phyloP scores from a whole-genome alignment of 2,329 filamentous ascomycete genomes.

The Clonostachys chloroleuca region DNA sequence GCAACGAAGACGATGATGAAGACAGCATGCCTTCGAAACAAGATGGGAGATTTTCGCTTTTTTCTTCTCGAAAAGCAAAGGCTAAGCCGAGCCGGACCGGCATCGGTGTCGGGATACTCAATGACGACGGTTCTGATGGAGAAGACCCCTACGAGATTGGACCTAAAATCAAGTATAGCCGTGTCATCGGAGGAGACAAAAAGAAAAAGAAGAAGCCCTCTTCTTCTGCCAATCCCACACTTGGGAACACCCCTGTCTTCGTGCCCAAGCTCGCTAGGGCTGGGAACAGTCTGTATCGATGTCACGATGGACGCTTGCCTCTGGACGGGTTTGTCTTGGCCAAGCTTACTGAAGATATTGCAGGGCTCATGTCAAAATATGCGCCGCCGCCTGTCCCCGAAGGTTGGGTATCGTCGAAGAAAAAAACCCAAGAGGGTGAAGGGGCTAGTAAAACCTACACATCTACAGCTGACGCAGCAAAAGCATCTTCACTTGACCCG shows the following conservation, averaged over 20 bases:
- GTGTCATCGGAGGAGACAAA: slow-evolving; percentile 75
- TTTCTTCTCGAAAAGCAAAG: slow-evolving; percentile 41
- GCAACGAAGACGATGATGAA: slow-evolving; percentile 34
- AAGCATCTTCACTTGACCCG: slow-evolving; percentile 69
- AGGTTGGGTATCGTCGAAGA: slow-evolving; percentile 68
- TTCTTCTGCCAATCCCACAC: slow-evolving; percentile 49
- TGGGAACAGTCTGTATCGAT: slow-evolving; percentile 46
- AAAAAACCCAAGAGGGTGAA: slow-evolving; percentile 4
- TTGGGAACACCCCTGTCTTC: slow-evolving; percentile 69
- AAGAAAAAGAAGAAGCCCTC: slow-evolving; percentile 66
- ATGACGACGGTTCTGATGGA: slow-evolving; percentile 91
- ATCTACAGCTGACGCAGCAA: slow-evolving; percentile 75
- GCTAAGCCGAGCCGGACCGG: slow-evolving; percentile 51
- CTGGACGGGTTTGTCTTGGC: slow-evolving; percentile 77
- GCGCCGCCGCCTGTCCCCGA: slow-evolving; percentile 63
- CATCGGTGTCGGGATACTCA: slow-evolving; percentile 84
- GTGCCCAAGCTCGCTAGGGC: slow-evolving; percentile 51
- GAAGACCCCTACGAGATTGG: slow-evolving; percentile 93
- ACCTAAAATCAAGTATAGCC: slow-evolving; percentile 84
- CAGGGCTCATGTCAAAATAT: slow-evolving; percentile 34
- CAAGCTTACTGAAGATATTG: slow-evolving; percentile 35
- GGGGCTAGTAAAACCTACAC: slow-evolving; percentile 32
- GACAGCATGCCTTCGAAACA: slow-evolving; percentile 4
- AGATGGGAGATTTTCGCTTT: slow-evolving; percentile 6
- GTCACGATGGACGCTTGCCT: slow-evolving; percentile 77